phyloP scores from a whole-genome alignment of 352 stramenopile species.

The Peronospora farinosa region DNA sequence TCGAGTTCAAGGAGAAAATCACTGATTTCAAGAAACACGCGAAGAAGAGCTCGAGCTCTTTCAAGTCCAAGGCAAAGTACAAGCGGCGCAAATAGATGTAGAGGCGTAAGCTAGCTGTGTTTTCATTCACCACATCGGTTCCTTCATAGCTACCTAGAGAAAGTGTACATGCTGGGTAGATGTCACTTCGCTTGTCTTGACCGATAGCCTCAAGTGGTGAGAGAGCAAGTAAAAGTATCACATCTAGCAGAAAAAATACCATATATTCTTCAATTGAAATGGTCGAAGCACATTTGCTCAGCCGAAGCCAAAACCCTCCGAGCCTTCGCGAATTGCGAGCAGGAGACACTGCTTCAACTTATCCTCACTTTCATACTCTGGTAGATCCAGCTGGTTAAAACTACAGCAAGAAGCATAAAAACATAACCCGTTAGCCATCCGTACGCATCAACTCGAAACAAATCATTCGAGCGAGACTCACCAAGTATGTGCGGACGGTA shows the following conservation, averaged over 20 bases:
- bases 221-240: too few species aligned
- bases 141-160: not conserved
- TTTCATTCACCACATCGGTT: slow-evolving; percentile 16
- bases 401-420: slow-evolving; percentile 31
- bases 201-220: too few species aligned
- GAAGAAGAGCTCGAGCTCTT: slow-evolving; percentile 79
- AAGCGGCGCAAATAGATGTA: slow-evolving; percentile 68
- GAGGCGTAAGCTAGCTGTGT: slow-evolving; percentile 12
- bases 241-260: not conserved
- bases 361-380: slow-evolving; percentile 96
- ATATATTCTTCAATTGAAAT: not conserved
- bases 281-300: slow-evolving; percentile 47
- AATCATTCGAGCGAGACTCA: slow-evolving; percentile 26
- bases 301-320: slow-evolving; percentile 96
- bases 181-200: too few species aligned
- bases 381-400: slow-evolving; percentile 99
- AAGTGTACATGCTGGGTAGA: too few species aligned
- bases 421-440: slow-evolving; percentile 12
- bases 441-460: slow-evolving; percentile 7
- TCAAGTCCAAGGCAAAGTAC: slow-evolving; percentile 90
- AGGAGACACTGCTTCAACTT: slow-evolving; percentile 95
- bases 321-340: slow-evolving; percentile 96
- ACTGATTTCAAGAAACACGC: slow-evolving; percentile 86
- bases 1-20: slow-evolving; percentile 89
- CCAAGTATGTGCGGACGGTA: slow-evolving; percentile 96